Evolutionary conservation across 2,329 filamentous ascomycete genomes (phyloP).

Genomic region (Orbilia brochopaga): DNA sequence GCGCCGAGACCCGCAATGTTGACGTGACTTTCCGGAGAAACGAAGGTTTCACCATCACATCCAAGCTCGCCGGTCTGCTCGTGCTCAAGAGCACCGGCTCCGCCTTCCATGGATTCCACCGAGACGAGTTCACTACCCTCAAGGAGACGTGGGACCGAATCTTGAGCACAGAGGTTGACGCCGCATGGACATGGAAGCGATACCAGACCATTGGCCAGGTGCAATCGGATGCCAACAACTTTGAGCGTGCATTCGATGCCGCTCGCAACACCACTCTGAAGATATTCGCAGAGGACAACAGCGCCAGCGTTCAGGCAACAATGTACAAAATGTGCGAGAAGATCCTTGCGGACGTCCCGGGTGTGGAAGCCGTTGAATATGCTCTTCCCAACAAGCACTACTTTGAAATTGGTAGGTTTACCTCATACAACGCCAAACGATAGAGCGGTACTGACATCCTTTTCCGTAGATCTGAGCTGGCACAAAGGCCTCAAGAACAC

Average conservation of each 20-base stretch:
- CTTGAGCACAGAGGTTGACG: slow-evolving; percentile 89
- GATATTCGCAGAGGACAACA: slow-evolving; percentile 87
- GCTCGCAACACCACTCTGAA: slow-evolving; percentile 87
- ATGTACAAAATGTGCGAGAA: slow-evolving; percentile 98
- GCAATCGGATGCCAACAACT: slow-evolving; percentile 66
- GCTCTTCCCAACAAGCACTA: slow-evolving; percentile 97
- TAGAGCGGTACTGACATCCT: slow-evolving; percentile 41
- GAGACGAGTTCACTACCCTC: slow-evolving; percentile 91
- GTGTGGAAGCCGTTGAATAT: slow-evolving; percentile 77
- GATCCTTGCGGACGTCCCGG: slow-evolving; percentile 77
- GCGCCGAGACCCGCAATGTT: slow-evolving; percentile 83
- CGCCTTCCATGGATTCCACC: slow-evolving; percentile 91
- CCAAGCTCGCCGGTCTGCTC: slow-evolving; percentile 78
- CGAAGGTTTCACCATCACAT: slow-evolving; percentile 75
- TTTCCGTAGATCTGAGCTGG: slow-evolving; percentile 80
- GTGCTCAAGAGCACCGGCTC: slow-evolving; percentile 97
- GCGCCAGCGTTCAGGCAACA: slow-evolving; percentile 90
- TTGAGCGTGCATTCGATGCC: slow-evolving; percentile 77
- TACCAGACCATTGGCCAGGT: slow-evolving; percentile 73
- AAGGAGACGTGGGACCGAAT: slow-evolving; percentile 93
- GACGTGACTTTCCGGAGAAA: slow-evolving; percentile 72
- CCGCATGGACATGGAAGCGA: slow-evolving; percentile 80
- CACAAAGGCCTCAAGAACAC: slow-evolving; percentile 95
- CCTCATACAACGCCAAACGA: background rate
- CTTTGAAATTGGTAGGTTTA: slow-evolving; percentile 81